Percentiles rank a stretch among this genome's conserved stretches.
Evolutionary conservation across 441 rosid genomes (phyloP).

Genomic region (Francoa sonchifolia): DNA sequence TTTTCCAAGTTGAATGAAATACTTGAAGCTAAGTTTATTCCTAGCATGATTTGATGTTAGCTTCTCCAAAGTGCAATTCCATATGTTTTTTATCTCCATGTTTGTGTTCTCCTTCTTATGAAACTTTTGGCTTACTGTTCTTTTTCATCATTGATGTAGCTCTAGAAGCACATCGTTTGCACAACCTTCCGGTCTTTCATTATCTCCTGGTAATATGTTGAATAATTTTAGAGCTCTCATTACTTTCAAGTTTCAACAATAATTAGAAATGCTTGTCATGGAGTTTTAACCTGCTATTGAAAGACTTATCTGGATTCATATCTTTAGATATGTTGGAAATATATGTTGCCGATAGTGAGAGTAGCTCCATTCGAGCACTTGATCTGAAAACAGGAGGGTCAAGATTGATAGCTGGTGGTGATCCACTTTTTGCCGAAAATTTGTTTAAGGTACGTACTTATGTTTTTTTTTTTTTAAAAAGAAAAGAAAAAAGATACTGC

Average conservation of each 20-base stretch:
- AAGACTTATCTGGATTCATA: conserved; percentile 6
- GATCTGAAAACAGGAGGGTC: conserved; percentile 86
- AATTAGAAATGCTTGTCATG: not conserved
- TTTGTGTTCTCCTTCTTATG: not conserved
- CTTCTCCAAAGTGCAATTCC: too few relatives aligned
- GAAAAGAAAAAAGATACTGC: too few relatives aligned
- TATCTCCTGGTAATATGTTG: conserved; percentile 49
- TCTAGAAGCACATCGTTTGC: conserved; percentile 71
- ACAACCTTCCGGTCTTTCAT: conserved; percentile 88
- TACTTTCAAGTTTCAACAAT: not conserved
- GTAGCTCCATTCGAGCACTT: conserved; percentile 87
- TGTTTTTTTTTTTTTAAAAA: too few relatives aligned
- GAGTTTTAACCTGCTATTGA: not conserved
- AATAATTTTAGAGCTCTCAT: conserved; percentile 8
- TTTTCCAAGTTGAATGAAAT: too few relatives aligned
- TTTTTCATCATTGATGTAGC: conserved; percentile 32
- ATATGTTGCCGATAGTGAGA: conserved; percentile 91
- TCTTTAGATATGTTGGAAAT: conserved; percentile 51
- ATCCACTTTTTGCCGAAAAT: conserved; percentile 68
- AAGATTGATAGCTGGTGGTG: conserved; percentile 84
- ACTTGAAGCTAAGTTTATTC: too few relatives aligned
- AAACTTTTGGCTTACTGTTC: conserved; percentile 4
- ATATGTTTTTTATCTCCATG: conserved; percentile 1
- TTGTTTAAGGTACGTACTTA: conserved; percentile 87
- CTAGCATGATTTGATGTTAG: not conserved